Percentiles rank a stretch among this genome's conserved stretches.
Conservation (phyloP, 257 asterid genomes). For the Salvia hispanica region DNA sequence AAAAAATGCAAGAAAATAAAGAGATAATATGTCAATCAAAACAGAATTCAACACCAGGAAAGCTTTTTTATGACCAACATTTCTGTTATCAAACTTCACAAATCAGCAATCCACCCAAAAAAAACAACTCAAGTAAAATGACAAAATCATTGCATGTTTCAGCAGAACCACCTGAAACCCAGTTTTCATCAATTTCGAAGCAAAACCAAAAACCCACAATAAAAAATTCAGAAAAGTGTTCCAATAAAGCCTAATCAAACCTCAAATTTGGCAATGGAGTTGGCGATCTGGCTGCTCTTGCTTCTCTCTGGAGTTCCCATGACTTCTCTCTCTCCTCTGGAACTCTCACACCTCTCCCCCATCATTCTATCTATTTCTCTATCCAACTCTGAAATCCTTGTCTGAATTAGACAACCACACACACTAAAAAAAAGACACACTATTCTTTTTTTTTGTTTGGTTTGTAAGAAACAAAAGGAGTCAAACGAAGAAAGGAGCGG, state of each 20-base stretch:
- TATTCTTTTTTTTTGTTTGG: slow-evolving; percentile 34
- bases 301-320: slow-evolving; percentile 92
- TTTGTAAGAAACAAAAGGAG: slow-evolving; percentile 31
- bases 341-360: slow-evolving; percentile 38
- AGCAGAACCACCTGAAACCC: slow-evolving; percentile 27
- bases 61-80: not conserved
- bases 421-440: slow-evolving; percentile 29
- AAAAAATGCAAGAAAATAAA: not conserved
- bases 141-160: not conserved
- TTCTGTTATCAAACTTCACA: not conserved
- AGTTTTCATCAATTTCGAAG: slow-evolving; percentile 16
- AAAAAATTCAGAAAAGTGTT: no score
- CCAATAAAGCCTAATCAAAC: slow-evolving; percentile 36
- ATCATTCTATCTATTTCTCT: slow-evolving; percentile 28
- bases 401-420: slow-evolving; percentile 9
- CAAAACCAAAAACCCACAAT: not conserved
- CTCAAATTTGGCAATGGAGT: slow-evolving; percentile 71
- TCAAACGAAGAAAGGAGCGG: slow-evolving; percentile 55
- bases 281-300: slow-evolving; percentile 68
- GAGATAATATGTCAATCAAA: not conserved
- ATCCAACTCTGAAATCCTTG: not conserved
- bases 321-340: slow-evolving; percentile 41
- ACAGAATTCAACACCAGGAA: not conserved
- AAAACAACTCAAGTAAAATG: not conserved
- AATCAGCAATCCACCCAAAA: slow-evolving; percentile 9